phyloP scores from a whole-genome alignment of 352 stramenopile species.

The Globisporangium carolinianum region DNA sequence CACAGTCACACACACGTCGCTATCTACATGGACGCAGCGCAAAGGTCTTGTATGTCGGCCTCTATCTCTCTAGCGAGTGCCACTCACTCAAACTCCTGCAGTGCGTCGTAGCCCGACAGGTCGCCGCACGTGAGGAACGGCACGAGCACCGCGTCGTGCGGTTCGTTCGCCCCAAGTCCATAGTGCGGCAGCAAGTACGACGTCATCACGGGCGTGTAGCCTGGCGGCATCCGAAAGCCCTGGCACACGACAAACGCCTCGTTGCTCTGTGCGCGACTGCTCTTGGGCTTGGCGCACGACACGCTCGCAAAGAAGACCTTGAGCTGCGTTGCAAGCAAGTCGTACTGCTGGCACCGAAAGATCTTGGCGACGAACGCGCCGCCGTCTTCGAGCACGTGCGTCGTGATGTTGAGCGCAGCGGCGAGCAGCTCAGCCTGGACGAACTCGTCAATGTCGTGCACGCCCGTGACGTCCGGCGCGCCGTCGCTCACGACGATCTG shows the following conservation, averaged over 20 bases:
- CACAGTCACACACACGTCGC: background rate
- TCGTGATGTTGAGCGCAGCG: conserved; percentile 97
- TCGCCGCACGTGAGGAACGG: conserved; percentile 92
- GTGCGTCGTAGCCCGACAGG: conserved; percentile 87
- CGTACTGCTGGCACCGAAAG: conserved; percentile 96
- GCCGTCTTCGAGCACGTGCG: conserved; percentile 88
- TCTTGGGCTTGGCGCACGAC: conserved; percentile 95
- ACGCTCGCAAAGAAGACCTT: conserved; percentile 95
- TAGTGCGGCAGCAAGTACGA: conserved; percentile 69
- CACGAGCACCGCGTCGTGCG: conserved; percentile 65
- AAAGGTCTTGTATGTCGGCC: background rate
- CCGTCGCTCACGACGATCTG: conserved; percentile 99
- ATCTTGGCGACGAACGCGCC: conserved; percentile 99
- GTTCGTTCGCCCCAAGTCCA: conserved; percentile 33
- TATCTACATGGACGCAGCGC: background rate
- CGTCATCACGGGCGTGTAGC: conserved; percentile 85
- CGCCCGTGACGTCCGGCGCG: conserved; percentile 98
- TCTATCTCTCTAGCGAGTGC: too few species aligned
- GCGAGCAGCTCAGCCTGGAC: conserved; percentile 95
- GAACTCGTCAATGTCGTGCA: conserved; percentile 99
- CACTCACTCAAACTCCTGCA: conserved; percentile 37
- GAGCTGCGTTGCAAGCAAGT: conserved; percentile 95
- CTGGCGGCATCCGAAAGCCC: conserved; percentile 80
- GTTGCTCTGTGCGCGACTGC: conserved; percentile 93
- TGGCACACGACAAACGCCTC: conserved; percentile 97